Conservation (phyloP, 306 rosid species). For the Cucumis melo region DNA sequence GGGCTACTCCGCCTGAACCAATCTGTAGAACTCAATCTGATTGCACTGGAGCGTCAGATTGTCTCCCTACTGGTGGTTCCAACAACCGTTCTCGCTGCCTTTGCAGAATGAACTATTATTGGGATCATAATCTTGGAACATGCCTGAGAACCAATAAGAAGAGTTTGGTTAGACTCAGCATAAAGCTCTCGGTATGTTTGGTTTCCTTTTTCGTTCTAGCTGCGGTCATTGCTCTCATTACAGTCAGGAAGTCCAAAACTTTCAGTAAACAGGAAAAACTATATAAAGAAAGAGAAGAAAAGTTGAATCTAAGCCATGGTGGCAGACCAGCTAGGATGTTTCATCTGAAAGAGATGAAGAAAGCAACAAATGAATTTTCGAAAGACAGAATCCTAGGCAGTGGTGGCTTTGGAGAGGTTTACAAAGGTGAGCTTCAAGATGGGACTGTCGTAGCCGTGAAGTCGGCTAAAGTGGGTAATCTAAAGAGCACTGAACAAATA, state of each 20-base stretch:
- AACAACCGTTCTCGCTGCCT: conserved; percentile 33
- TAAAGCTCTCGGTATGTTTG: conserved; percentile 30
- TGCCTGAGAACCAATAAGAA: conserved; percentile 38
- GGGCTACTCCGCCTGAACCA: conserved; percentile 69
- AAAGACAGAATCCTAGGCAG: conserved; percentile 51
- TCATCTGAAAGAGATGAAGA: conserved; percentile 61
- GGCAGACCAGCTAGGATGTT: conserved; percentile 54
- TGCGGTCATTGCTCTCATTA: conserved; percentile 19
- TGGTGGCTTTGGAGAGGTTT: conserved; percentile 94
- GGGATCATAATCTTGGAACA: conserved; percentile 48
- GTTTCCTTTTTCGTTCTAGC: conserved; percentile 34
- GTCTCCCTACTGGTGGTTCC: conserved; percentile 21
- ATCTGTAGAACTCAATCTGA: conserved; percentile 48
- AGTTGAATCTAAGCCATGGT: conserved; percentile 33
- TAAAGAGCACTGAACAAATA: conserved; percentile 82
- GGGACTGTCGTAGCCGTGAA: conserved; percentile 76
- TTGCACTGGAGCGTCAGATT: conserved; percentile 44
- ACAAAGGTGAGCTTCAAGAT: conserved; percentile 67
- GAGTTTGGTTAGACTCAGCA: conserved; percentile 22
- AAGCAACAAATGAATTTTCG: conserved; percentile 67
- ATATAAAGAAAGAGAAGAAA: conserved; percentile 45
- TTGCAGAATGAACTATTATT: conserved; percentile 42
- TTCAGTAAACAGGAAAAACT: conserved; percentile 23
- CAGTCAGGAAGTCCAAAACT: conserved; percentile 23
- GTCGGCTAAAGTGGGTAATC: conserved; percentile 74